Evolutionary conservation across 2,329 filamentous ascomycete species (phyloP).

Genomic region (Trichophyton mentagrophytes): DNA sequence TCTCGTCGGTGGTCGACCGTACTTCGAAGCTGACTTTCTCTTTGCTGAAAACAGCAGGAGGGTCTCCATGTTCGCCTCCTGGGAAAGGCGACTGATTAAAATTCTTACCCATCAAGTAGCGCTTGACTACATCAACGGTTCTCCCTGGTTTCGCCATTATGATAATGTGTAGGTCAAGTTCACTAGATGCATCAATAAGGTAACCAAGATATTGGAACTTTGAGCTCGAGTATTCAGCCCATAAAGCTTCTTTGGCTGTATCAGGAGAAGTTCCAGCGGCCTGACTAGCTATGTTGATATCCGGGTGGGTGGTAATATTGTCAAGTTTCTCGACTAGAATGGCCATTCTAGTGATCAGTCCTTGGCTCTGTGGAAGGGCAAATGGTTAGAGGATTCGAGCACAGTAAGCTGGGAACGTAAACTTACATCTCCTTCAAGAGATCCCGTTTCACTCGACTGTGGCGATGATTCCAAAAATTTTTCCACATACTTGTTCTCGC

Average conservation of each 20-base stretch:
- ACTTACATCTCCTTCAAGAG: conserved; percentile 19
- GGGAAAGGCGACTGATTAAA: conserved; percentile 12
- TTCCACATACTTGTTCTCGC: conserved; percentile 20
- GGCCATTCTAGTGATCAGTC: conserved; percentile 22
- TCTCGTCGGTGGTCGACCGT: conserved; percentile 21
- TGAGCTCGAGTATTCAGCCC: conserved; percentile 36
- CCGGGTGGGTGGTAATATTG: conserved; percentile 33
- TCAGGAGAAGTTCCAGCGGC: conserved; percentile 24
- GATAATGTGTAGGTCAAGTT: conserved; percentile 28
- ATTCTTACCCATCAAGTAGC: conserved; percentile 30
- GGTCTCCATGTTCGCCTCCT: conserved; percentile 17
- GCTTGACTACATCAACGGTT: conserved; percentile 28
- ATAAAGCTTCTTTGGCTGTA: conserved; percentile 28
- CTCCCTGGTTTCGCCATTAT: conserved; percentile 27
- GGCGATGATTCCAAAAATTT: conserved; percentile 18
- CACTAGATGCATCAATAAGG: conserved; percentile 26
- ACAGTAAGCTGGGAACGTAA: not conserved
- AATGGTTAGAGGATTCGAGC: not conserved
- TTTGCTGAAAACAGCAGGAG: conserved; percentile 25
- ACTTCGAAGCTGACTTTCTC: conserved; percentile 27
- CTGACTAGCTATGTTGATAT: conserved; percentile 31
- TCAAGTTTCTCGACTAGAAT: conserved; percentile 27
- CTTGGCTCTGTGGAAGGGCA: conserved; percentile 12
- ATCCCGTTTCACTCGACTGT: not conserved
- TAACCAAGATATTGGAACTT: conserved; percentile 36